These are phyloP conservation scores for Apiospora sp. DNA, from an alignment of 2,329 filamentous ascomycete species.

Conservation along the genomic window DNA sequence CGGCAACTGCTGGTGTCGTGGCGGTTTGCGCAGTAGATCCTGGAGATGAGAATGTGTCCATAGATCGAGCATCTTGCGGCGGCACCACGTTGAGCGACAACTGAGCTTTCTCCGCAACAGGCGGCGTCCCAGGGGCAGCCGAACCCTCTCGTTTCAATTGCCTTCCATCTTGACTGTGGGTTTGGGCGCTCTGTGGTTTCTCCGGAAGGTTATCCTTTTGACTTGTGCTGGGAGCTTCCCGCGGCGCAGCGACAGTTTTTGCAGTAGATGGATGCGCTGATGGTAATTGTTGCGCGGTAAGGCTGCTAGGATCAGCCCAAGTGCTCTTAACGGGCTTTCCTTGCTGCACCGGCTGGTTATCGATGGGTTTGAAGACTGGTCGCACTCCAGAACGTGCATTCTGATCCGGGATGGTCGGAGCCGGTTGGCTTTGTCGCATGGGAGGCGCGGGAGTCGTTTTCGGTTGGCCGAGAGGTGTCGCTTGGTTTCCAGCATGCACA, in stretches of 20 bases:
- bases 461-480: not conserved
- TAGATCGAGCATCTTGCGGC: constrained; percentile 46
- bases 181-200: constrained; percentile 2
- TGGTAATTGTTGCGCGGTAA: not conserved
- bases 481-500: not conserved
- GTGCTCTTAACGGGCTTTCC: constrained; percentile 23
- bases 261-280: not conserved
- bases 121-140: not conserved
- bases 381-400: constrained; percentile 17
- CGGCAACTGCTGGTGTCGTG: constrained; percentile 73
- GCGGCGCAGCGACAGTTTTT: not conserved
- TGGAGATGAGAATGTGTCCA: constrained; percentile 61
- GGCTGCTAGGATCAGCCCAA: constrained; percentile 1
- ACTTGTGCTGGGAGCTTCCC: not conserved
- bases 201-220: not conserved
- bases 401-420: not conserved
- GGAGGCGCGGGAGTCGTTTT: constrained; percentile 3
- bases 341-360: constrained; percentile 22
- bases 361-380: constrained; percentile 21
- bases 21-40: constrained; percentile 77
- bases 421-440: constrained; percentile 9
- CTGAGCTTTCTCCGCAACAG: not conserved
- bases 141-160: not conserved
- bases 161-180: constrained; percentile 3
- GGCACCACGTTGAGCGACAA: constrained; percentile 22